Conservation (phyloP, 805 yeast species). For the Nakazawaea anatomiae region DNA sequence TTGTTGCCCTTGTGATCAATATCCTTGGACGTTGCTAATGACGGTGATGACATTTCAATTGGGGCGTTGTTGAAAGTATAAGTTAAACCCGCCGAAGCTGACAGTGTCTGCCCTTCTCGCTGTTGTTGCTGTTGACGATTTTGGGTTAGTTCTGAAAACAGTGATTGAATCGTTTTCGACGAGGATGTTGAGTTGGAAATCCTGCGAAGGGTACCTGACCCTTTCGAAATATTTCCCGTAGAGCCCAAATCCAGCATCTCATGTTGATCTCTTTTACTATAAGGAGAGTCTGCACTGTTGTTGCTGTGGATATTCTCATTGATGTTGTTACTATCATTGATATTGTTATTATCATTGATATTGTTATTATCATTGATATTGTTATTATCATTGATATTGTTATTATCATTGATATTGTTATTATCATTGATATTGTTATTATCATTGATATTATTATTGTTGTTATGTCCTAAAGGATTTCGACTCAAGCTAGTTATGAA, state of each 20-base stretch:
- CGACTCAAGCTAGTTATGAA: slow-evolving; percentile 19
- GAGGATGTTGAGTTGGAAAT: background rate
- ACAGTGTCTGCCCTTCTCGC: background rate
- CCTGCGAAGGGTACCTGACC: background rate
- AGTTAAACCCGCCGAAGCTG: background rate
- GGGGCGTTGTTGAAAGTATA: slow-evolving; percentile 5
- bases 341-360: slow-evolving; percentile 4
- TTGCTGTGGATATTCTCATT: background rate
- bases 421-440: background rate
- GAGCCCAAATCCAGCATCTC: too few relatives aligned
- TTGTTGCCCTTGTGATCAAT: background rate
- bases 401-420: background rate
- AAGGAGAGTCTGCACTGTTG: background rate
- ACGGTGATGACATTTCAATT: background rate
- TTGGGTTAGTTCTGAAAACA: background rate
- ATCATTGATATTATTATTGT: background rate
- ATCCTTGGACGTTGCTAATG: background rate
- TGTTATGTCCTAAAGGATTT: background rate
- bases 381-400: background rate
- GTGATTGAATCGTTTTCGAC: background rate
- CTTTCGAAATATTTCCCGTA: background rate
- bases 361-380: slow-evolving; percentile 5
- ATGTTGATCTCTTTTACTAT: too few relatives aligned
- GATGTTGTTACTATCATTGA: background rate
- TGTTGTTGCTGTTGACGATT: background rate